Percentiles rank a stretch among this genome's conserved stretches.
These are phyloP conservation scores for Haematococcus lacustris DNA, from an alignment of 139 green algal species.

Conservation along the genomic window DNA sequence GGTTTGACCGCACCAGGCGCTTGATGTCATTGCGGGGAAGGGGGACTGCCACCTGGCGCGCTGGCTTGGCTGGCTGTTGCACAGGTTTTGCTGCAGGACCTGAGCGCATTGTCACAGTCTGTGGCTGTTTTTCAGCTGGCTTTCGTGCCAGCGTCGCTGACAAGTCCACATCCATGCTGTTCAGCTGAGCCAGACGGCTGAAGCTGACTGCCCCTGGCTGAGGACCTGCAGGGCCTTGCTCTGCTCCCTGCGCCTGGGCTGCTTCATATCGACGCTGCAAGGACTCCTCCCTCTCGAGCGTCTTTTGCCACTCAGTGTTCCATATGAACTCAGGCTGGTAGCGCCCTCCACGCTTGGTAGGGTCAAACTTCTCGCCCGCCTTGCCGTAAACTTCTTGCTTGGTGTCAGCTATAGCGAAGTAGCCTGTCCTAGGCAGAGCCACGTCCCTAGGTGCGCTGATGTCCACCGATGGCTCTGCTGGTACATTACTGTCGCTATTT, in stretches of 20 bases:
- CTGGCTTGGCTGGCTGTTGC: too few relatives aligned
- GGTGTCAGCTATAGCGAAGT: constrained; percentile 40
- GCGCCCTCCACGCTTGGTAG: constrained; percentile 53
- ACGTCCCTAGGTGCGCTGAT: not conserved
- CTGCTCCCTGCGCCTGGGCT: not conserved
- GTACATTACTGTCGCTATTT: too few relatives aligned
- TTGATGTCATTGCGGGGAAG: constrained; percentile 17
- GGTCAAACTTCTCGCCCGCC: constrained; percentile 45
- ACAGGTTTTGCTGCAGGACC: too few relatives aligned
- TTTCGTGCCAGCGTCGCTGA: too few relatives aligned
- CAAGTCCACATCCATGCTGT: constrained; percentile 66
- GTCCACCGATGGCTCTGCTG: too few relatives aligned
- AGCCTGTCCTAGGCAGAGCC: constrained; percentile 31
- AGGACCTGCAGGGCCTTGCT: not conserved
- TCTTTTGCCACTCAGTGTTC: constrained; percentile 71
- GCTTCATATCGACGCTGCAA: constrained; percentile 17
- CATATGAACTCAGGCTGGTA: constrained; percentile 81
- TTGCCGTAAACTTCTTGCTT: constrained; percentile 29
- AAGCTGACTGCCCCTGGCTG: constrained; percentile 37
- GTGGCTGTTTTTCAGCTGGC: too few relatives aligned
- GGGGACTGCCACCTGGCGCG: not conserved
- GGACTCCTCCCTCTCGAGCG: constrained; percentile 11
- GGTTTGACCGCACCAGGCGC: constrained; percentile 7
- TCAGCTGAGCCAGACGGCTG: constrained; percentile 38
- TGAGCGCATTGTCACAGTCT: too few relatives aligned